Evolutionary conservation across 345 rosid species (phyloP).

Genomic region (Cardamine chenopodiifolia): DNA sequence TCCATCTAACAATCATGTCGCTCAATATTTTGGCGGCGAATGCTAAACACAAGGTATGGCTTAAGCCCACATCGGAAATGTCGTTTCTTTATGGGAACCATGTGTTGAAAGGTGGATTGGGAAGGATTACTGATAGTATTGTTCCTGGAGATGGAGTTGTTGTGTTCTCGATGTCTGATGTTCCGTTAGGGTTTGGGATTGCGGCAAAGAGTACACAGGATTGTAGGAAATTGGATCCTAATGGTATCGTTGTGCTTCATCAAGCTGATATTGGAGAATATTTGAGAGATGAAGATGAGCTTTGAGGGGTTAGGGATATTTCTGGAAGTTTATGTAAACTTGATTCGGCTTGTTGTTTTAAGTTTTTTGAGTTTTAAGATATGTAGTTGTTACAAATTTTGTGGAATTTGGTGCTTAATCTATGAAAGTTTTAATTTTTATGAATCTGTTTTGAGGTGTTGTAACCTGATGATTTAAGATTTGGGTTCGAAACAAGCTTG

Average conservation of each 20-base stretch:
- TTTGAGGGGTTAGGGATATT: slow-evolving; percentile 39
- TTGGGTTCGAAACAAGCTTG: neutral
- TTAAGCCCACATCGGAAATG: slow-evolving; percentile 94
- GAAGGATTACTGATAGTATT: slow-evolving; percentile 84
- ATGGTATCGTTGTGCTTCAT: slow-evolving; percentile 82
- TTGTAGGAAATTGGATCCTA: slow-evolving; percentile 85
- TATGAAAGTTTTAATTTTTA: slow-evolving; percentile 20
- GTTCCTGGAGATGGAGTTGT: slow-evolving; percentile 83
- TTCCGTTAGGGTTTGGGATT: slow-evolving; percentile 83
- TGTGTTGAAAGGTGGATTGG: slow-evolving; percentile 86
- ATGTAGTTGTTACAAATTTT: slow-evolving; percentile 26
- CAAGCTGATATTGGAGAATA: slow-evolving; percentile 88
- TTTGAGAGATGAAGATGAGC: slow-evolving; percentile 91
- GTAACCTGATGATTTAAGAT: neutral
- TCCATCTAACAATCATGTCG: slow-evolving; percentile 70
- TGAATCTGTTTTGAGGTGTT: slow-evolving; percentile 14
- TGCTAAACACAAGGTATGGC: slow-evolving; percentile 90
- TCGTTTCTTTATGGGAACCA: slow-evolving; percentile 89
- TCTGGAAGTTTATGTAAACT: neutral
- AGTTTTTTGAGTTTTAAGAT: neutral
- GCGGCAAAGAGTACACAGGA: slow-evolving; percentile 84
- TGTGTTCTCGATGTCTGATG: slow-evolving; percentile 83
- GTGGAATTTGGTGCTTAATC: slow-evolving; percentile 26
- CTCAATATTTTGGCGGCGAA: slow-evolving; percentile 69
- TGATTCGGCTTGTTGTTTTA: slow-evolving; percentile 30